A percentile compares a stretch with the other conserved stretches of the same genome.
Evolutionary conservation across 352 stramenopile genomes (phyloP).

Genomic region (Globisporangium paddicum): DNA sequence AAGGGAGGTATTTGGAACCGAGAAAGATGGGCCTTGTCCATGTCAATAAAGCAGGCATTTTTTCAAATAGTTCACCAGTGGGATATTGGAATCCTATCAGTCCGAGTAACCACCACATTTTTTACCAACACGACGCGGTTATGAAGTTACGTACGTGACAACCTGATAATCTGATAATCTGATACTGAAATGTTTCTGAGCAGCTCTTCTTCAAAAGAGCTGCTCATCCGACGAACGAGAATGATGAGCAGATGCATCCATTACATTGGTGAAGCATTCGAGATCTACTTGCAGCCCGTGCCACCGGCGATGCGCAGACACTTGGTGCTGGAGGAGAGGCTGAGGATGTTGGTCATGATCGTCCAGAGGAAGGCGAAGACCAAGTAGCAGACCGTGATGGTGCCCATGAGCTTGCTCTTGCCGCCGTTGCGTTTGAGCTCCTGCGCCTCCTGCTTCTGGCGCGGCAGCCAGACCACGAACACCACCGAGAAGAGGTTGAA

Average conservation of each 20-base stretch:
- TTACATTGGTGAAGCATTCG: too few relatives aligned
- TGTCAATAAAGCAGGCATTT: too few relatives aligned
- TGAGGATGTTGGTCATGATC: constrained; percentile 59
- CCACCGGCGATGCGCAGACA: constrained; percentile 48
- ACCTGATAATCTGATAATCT: too few relatives aligned
- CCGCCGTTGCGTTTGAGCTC: constrained; percentile 33
- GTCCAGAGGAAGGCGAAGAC: constrained; percentile 49
- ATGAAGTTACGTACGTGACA: too few relatives aligned
- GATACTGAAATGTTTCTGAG: too few relatives aligned
- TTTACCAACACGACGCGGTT: too few relatives aligned
- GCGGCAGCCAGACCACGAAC: constrained; percentile 41
- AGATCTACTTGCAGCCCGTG: constrained; percentile 22
- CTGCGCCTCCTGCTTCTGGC: constrained; percentile 46
- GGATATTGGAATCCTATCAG: too few relatives aligned
- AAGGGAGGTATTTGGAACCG: too few relatives aligned
- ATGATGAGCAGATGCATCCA: background rate
- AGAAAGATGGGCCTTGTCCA: too few relatives aligned
- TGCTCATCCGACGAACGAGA: background rate
- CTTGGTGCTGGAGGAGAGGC: constrained; percentile 43
- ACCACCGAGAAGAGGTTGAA: constrained; percentile 43
- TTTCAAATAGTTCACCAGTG: too few relatives aligned
- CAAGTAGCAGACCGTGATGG: constrained; percentile 29
- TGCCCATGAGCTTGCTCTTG: constrained; percentile 37
- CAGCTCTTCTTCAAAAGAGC: too few relatives aligned
- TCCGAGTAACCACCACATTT: too few relatives aligned